phyloP scores from a whole-genome alignment of 495 filamentous ascomycete genomes.

The Aspergillus panamensis region DNA sequence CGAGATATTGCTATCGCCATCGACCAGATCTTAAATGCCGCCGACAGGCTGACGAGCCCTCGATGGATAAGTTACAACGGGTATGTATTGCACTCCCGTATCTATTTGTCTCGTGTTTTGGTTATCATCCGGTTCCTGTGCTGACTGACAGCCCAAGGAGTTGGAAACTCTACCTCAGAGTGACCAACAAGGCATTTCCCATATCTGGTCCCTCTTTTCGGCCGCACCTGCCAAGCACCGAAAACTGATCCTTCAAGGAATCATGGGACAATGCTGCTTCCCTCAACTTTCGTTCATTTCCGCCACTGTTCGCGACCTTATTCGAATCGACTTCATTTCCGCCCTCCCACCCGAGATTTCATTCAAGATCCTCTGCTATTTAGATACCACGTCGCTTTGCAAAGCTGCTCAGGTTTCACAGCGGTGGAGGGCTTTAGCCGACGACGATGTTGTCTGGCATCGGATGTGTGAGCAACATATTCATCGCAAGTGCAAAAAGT shows the following conservation, averaged over 20 bases:
- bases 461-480: slow-evolving; percentile 99
- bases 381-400: slow-evolving; percentile 95
- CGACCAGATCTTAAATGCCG: slow-evolving; percentile 91
- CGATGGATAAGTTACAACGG: slow-evolving; percentile 89
- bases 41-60: slow-evolving; percentile 86
- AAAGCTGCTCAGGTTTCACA: slow-evolving; percentile 94
- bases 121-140: slow-evolving; percentile 2
- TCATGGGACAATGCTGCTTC: slow-evolving; percentile 94
- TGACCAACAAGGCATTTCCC: slow-evolving; percentile 90
- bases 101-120: not conserved
- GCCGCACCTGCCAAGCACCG: slow-evolving; percentile 91
- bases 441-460: slow-evolving; percentile 98
- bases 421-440: slow-evolving; percentile 80
- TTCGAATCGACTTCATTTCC: slow-evolving; percentile 91
- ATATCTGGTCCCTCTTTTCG: slow-evolving; percentile 95
- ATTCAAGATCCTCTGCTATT: slow-evolving; percentile 86
- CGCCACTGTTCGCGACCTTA: slow-evolving; percentile 78
- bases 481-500: slow-evolving; percentile 93
- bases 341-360: slow-evolving; percentile 87
- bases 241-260: slow-evolving; percentile 90
- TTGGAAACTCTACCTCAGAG: slow-evolving; percentile 74
- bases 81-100: slow-evolving; percentile 45
- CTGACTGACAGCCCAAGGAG: slow-evolving; percentile 49
- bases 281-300: slow-evolving; percentile 93
- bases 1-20: slow-evolving; percentile 94